Conservation (phyloP, 2,329 filamentous ascomycete genomes). For the Diaporthe destruens region DNA sequence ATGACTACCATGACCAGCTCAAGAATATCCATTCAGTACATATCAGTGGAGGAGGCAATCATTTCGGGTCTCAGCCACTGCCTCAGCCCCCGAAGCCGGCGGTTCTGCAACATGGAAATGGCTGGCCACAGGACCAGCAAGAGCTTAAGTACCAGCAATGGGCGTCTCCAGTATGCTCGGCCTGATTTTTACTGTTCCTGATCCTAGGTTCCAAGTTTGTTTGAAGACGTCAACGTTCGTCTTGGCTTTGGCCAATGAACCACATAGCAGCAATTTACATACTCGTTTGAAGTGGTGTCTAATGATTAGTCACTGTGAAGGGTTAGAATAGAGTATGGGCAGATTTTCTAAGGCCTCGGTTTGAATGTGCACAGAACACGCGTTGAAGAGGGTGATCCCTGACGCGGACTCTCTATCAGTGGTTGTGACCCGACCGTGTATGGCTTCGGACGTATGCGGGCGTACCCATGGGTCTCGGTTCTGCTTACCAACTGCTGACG, state of each 20-base stretch:
- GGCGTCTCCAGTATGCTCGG: not conserved
- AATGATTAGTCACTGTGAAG: too few species aligned
- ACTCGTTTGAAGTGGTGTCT: not conserved
- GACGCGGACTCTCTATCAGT: too few species aligned
- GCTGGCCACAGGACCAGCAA: not conserved
- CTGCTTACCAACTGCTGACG: too few species aligned
- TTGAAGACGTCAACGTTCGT: too few species aligned
- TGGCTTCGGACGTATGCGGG: too few species aligned
- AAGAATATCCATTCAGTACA: slow-evolving; percentile 36
- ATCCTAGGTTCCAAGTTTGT: not conserved
- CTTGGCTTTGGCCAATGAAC: not conserved
- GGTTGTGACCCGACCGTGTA: too few species aligned
- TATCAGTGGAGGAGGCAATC: not conserved
- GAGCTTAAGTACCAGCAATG: not conserved
- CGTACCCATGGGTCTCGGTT: too few species aligned
- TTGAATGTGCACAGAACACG: too few species aligned
- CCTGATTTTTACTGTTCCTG: not conserved
- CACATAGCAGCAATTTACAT: not conserved
- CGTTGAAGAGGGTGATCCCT: too few species aligned
- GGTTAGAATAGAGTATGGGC: too few species aligned
- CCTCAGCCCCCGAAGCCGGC: not conserved
- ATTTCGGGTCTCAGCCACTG: not conserved
- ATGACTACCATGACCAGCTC: slow-evolving; percentile 25
- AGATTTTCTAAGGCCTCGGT: too few species aligned
- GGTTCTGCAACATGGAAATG: not conserved